Evolutionary conservation across 2,329 filamentous ascomycete genomes (phyloP), one percentile per base, ranked within the genome.

Genomic region (Arachnopeziza araneosa): DNA sequence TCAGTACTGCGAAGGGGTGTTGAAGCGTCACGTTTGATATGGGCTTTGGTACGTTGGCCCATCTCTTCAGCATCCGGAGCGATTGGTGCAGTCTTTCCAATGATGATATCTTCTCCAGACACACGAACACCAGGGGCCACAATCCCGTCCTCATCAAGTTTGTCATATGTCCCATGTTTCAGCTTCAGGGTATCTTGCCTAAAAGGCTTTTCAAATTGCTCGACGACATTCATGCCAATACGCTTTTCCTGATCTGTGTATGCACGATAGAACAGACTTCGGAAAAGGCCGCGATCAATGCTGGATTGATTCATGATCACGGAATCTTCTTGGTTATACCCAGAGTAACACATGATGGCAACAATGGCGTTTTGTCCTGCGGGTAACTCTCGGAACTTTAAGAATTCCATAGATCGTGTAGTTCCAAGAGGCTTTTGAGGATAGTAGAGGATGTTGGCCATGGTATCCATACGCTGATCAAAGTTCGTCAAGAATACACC

Each of bases 281-380:
- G 86, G 87, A 99, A 99, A 4, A 99, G 82, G 64, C 95, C 95
- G 71, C 95, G 90, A 75, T 99, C 95, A 70, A 99, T 98, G 76
- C 92, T 96, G 78, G 92, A 97, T 79, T 99, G 95, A 76, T 99
- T 99, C 95, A 99, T 98, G 71, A 99, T 96, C 67, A 99, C 93
- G 67, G 95, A 99, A 86, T 99, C 95, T 91, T 99, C 95, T 75
- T 99, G 96, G 76, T 99, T 99, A 80, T 99, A 99, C 62, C 95
- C 95, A 58, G 93, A 96, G 77, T 99, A 99, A 74, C 90, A 96
- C 61, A 92, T 87, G 76, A 99, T 99, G 50, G 95, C 96, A 14
- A 99, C 95, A 69, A 99, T 99, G 22, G 95, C 95, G 71, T 99
- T 99, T 75, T 99, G 95, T 2, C 95, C 95, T 19, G 95, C 95